Evolutionary conservation across 2,329 filamentous ascomycete genomes (phyloP).

Genomic region (Fusarium pilosicola): DNA sequence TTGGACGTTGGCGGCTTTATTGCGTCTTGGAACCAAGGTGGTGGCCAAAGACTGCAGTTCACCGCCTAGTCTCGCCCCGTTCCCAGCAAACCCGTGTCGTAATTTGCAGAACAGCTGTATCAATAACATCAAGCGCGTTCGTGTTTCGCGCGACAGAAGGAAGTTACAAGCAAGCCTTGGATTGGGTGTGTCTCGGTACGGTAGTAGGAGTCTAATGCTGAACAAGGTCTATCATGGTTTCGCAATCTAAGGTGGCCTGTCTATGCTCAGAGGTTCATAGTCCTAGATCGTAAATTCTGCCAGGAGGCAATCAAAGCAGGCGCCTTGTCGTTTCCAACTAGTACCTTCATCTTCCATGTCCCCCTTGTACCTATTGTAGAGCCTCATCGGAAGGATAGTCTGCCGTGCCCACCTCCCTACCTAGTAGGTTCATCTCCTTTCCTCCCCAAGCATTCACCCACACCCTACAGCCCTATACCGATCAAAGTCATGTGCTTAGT

Average conservation of each 20-base stretch:
- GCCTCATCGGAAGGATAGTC: background rate
- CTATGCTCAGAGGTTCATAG: background rate
- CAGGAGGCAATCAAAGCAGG: background rate
- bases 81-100: background rate
- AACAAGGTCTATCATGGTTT: background rate
- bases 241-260: background rate
- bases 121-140: background rate
- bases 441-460: background rate
- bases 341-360: background rate
- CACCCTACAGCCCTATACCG: background rate
- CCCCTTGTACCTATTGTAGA: background rate
- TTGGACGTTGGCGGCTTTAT: background rate
- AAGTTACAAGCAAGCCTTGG: background rate
- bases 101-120: background rate
- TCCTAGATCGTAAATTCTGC: background rate
- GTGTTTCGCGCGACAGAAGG: background rate
- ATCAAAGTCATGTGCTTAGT: background rate
- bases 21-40: background rate
- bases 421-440: background rate
- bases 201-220: background rate
- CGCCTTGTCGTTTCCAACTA: background rate
- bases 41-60: background rate
- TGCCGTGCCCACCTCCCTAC: background rate
- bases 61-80: background rate
- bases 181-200: background rate